Base-by-base conservation (phyloP, 352 stramenopile species). In the Globisporangium middletonii region DNA sequence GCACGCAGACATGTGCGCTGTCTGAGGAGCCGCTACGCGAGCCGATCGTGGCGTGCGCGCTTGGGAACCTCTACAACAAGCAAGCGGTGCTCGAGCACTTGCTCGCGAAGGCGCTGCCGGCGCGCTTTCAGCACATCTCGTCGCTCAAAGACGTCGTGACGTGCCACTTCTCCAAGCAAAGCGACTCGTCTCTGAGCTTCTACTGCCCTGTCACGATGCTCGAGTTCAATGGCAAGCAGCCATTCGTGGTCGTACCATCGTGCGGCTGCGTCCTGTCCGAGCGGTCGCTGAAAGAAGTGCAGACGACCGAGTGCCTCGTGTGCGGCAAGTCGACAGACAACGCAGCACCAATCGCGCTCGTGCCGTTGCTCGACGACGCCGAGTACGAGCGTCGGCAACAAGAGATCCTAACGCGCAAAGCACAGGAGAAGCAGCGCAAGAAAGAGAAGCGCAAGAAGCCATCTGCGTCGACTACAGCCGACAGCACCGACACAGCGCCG, bases 31-130 rank as follows among this genome's bases (percentile, higher is more conserved):
- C 77, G 43, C 73, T 97, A 37, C 64, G 70, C 4, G 86, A 87
- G 57, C 89, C 89, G 16, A 78, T 97, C 41, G 91, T 97, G 37
- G 86, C 77, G 13, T 97, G 89, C 64, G 77, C 81, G 50, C 68
- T 97, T 28, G 91, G 91, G 52, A 95, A 97, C 67, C 64, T 97
- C 12, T 97, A 93, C 73, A 97, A 97, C 69, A 97, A 97, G 73
- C 83, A 96, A 59, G 75, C 77, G 46, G 60, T 97, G 58, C 64
- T 97, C 13, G 75, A 91, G 65, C 76, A 79, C 23, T 55, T 97
- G 44, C 68, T 97, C 50, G 84, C 92, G 4, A 79, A 83, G 45
- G 79, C 81, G 48, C 68, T 97, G 47, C 80, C 88, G 2, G 67
- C 81, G 46, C 60, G 68, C 19, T 93, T 96, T 60, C 59, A 68